Percentiles rank a stretch among this genome's conserved stretches.
phyloP scores from a whole-genome alignment of 345 rosid genomes.

The Pugionium cornutum region DNA sequence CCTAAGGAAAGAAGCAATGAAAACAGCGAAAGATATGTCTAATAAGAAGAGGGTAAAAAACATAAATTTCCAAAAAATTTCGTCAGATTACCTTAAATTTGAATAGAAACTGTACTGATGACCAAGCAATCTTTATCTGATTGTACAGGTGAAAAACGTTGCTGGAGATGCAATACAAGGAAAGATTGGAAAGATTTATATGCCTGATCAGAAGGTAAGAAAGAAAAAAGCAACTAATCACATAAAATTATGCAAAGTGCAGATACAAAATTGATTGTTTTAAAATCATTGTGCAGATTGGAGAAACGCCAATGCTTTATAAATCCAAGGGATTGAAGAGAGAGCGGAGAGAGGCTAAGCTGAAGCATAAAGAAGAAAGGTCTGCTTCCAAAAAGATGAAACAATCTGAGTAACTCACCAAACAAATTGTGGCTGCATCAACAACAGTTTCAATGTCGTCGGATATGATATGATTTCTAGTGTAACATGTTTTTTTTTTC shows the following conservation, averaged over 20 bases:
- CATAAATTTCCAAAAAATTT: not conserved
- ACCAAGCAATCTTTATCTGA: not conserved
- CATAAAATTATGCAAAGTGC: not conserved
- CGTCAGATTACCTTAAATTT: not conserved
- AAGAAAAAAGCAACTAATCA: not conserved
- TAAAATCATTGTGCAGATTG: conserved; percentile 44
- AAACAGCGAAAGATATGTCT: conserved; percentile 58
- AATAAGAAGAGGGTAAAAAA: conserved; percentile 73
- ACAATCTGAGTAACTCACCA: conserved; percentile 44
- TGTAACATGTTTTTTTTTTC: conserved; percentile 20
- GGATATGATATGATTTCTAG: conserved; percentile 25
- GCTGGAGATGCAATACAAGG: conserved; percentile 61
- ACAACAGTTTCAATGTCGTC: not conserved
- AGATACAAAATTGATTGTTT: conserved; percentile 12
- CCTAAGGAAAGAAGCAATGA: conserved; percentile 85
- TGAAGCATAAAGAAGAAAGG: conserved; percentile 43
- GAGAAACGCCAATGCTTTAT: conserved; percentile 57
- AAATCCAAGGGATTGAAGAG: conserved; percentile 89
- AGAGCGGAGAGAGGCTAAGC: conserved; percentile 82
- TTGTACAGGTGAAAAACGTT: conserved; percentile 71
- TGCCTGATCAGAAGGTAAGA: conserved; percentile 93
- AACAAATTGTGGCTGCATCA: conserved; percentile 13
- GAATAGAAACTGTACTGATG: not conserved
- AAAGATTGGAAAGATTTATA: conserved; percentile 69
- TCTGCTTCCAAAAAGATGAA: conserved; percentile 62